These are phyloP conservation scores for Tolypocladium nubicola DNA, from an alignment of 2,329 filamentous ascomycete genomes.

Conservation along the genomic window DNA sequence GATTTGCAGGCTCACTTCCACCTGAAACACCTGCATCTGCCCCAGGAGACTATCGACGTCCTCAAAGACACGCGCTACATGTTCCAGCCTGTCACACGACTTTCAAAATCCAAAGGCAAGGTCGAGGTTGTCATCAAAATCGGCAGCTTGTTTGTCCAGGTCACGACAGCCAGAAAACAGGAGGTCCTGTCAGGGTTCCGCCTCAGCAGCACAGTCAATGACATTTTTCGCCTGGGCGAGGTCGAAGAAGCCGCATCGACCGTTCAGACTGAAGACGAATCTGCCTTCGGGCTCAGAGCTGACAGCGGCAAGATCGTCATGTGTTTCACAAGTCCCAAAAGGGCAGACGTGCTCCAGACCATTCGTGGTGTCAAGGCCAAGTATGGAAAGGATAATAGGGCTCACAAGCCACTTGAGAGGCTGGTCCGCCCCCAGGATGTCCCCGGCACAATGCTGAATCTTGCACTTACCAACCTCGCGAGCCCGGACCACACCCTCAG, in stretches of 20 bases:
- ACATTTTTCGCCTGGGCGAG: conserved; percentile 58
- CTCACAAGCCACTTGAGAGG: conserved; percentile 51
- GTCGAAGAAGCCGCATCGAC: conserved; percentile 57
- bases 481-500: conserved; percentile 50
- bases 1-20: conserved; percentile 59
- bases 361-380: conserved; percentile 54
- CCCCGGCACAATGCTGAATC: conserved; percentile 56
- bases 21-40: conserved; percentile 53
- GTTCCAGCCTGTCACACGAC: conserved; percentile 52
- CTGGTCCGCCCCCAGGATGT: conserved; percentile 61
- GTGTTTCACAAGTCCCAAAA: conserved; percentile 59
- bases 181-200: conserved; percentile 54
- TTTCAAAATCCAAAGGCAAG: conserved; percentile 61
- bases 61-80: conserved; percentile 56
- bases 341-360: conserved; percentile 50
- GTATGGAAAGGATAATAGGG: conserved; percentile 50
- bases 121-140: conserved; percentile 60
- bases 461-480: conserved; percentile 56
- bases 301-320: conserved; percentile 62
- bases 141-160: conserved; percentile 58
- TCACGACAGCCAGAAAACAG: conserved; percentile 58
- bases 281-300: conserved; percentile 54
- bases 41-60: conserved; percentile 60
- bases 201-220: conserved; percentile 55
- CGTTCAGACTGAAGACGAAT: conserved; percentile 55